Conservation (phyloP, 371 early-diverging fungal species). For the Dentiscutata heterogama region DNA sequence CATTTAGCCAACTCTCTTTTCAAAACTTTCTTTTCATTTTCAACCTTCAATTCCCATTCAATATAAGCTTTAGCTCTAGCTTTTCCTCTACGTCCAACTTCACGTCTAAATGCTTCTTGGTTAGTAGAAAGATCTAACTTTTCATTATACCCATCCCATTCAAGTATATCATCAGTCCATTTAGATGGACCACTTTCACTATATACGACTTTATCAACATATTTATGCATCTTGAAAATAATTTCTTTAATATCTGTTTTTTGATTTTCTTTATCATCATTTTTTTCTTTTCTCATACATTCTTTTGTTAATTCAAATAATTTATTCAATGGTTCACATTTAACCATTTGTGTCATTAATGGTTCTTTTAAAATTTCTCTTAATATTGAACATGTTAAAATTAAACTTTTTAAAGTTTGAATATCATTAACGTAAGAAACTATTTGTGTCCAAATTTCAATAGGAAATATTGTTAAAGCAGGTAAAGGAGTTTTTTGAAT, state of each 20-base stretch:
- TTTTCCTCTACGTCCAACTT: slow-evolving; percentile 42
- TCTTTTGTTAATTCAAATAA: background rate
- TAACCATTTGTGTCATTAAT: background rate
- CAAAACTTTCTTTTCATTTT: slow-evolving; percentile 14
- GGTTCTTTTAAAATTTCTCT: background rate
- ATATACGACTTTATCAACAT: slow-evolving; percentile 35
- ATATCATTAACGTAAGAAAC: slow-evolving; percentile 10
- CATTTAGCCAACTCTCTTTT: slow-evolving; percentile 40
- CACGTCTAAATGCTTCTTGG: slow-evolving; percentile 28
- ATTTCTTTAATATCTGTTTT: background rate
- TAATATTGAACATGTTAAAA: slow-evolving; percentile 6
- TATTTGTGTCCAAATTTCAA: slow-evolving; percentile 37
- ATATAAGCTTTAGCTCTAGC: slow-evolving; percentile 14
- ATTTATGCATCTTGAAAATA: slow-evolving; percentile 39
- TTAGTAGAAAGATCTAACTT: background rate
- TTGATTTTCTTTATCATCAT: background rate
- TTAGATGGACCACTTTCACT: slow-evolving; percentile 13
- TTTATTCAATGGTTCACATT: background rate
- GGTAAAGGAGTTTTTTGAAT: background rate
- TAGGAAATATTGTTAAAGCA: slow-evolving; percentile 29
- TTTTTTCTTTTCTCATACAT: background rate
- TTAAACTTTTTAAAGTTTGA: slow-evolving; percentile 7
- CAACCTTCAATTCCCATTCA: slow-evolving; percentile 20
- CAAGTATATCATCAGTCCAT: slow-evolving; percentile 42
- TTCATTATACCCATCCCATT: slow-evolving; percentile 42